phyloP scores from a whole-genome alignment of 2,329 filamentous ascomycete species.

The Onygena corvina region DNA sequence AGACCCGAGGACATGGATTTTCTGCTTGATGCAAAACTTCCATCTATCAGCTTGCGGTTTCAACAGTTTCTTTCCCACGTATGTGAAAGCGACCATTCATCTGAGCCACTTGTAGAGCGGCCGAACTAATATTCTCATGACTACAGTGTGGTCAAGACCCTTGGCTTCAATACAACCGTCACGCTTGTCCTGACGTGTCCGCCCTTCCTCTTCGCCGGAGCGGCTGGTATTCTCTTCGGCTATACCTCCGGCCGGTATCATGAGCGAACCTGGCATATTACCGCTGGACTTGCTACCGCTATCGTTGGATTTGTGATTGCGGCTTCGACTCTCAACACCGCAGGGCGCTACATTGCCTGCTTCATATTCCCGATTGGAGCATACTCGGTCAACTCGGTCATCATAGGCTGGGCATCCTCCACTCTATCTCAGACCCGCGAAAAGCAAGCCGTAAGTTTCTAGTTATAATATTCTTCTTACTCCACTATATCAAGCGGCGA shows the following conservation, averaged over 20 bases:
- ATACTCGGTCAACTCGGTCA: slow-evolving; percentile 31
- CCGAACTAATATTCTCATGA: slow-evolving; percentile 34
- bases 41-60: slow-evolving; percentile 44
- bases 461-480: neutral
- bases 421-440: slow-evolving; percentile 33
- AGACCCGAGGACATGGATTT: slow-evolving; percentile 43
- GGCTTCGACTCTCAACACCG: slow-evolving; percentile 21
- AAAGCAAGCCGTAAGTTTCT: slow-evolving; percentile 31
- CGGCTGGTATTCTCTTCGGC: slow-evolving; percentile 36
- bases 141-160: slow-evolving; percentile 38
- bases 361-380: slow-evolving; percentile 26
- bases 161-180: slow-evolving; percentile 38
- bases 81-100: slow-evolving; percentile 11
- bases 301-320: slow-evolving; percentile 25
- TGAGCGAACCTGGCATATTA: slow-evolving; percentile 25
- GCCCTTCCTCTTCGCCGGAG: slow-evolving; percentile 41
- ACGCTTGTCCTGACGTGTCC: slow-evolving; percentile 42
- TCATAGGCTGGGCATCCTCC: slow-evolving; percentile 33
- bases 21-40: slow-evolving; percentile 46
- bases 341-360: slow-evolving; percentile 24
- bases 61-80: slow-evolving; percentile 31
- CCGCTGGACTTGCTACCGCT: slow-evolving; percentile 18
- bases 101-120: neutral
- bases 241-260: slow-evolving; percentile 40
- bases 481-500: neutral